These are phyloP conservation scores for Parietaria judaica DNA, from an alignment of 306 rosid species.

Conservation along the genomic window DNA sequence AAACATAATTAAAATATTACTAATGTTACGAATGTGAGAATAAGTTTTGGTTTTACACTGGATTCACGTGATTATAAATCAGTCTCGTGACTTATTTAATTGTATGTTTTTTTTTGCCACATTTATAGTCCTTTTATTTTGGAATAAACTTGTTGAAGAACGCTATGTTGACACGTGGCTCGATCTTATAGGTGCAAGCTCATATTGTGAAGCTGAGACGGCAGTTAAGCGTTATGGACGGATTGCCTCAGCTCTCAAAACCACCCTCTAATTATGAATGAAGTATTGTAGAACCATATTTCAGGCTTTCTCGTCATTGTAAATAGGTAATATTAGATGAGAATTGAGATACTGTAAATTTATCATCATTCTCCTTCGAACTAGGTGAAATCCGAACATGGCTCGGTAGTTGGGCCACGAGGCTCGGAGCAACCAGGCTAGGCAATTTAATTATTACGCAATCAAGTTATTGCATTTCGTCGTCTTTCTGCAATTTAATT, in stretches of 20 bases:
- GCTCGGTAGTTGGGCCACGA: not conserved
- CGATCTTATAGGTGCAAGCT: slow-evolving; percentile 73
- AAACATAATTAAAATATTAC: too few relatives aligned
- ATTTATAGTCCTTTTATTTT: too few relatives aligned
- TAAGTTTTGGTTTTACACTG: too few relatives aligned
- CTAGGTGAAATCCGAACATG: slow-evolving; percentile 12
- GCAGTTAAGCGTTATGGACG: slow-evolving; percentile 75
- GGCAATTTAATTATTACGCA: too few relatives aligned
- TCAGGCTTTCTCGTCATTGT: slow-evolving; percentile 15
- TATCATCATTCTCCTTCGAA: not conserved
- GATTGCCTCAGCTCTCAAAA: slow-evolving; percentile 63
- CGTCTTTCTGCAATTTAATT: too few relatives aligned
- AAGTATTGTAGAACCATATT: slow-evolving; percentile 14
- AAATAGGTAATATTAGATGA: slow-evolving; percentile 17
- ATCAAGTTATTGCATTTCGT: too few relatives aligned
- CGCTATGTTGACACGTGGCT: slow-evolving; percentile 4
- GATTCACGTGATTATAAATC: too few relatives aligned
- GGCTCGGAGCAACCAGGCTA: too few relatives aligned
- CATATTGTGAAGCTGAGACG: slow-evolving; percentile 78
- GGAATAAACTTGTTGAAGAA: too few relatives aligned
- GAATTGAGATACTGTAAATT: not conserved
- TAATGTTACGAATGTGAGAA: too few relatives aligned
- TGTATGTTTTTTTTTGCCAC: too few relatives aligned
- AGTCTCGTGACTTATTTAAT: too few relatives aligned
- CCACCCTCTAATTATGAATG: slow-evolving; percentile 60